These are phyloP conservation scores for Termitomyces sp. DNA, from an alignment of 768 basidiomycete species.

Conservation along the genomic window DNA sequence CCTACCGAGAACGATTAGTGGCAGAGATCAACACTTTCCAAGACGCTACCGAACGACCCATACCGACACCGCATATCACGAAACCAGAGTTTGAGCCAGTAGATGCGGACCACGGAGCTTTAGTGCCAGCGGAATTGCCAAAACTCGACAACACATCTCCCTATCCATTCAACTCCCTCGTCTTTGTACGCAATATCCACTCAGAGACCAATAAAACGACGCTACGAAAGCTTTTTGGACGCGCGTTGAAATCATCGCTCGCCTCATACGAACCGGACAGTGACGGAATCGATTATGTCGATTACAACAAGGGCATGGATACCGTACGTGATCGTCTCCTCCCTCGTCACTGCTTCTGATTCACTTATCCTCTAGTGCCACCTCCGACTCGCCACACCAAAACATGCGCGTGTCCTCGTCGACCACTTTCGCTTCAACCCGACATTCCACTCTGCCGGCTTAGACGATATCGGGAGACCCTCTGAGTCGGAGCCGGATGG, in stretches of 20 bases:
- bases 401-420: constrained; percentile 39
- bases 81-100: neutral
- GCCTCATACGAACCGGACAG: constrained; percentile 4
- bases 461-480: constrained; percentile 49
- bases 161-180: constrained; percentile 62
- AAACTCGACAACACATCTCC: constrained; percentile 25
- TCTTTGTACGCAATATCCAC: constrained; percentile 68
- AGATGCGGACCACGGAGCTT: constrained; percentile 3
- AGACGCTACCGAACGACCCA: constrained; percentile 13
- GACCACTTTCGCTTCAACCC: constrained; percentile 33
- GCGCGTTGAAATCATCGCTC: constrained; percentile 25
- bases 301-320: constrained; percentile 75
- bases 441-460: constrained; percentile 39
- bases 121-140: neutral
- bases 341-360: neutral
- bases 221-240: constrained; percentile 51
- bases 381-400: constrained; percentile 56
- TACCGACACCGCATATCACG: neutral
- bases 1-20: constrained; percentile 51
- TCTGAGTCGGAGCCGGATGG: constrained; percentile 5
- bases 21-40: constrained; percentile 35
- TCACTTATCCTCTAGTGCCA: constrained; percentile 47
- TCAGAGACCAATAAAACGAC: constrained; percentile 80
- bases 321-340: constrained; percentile 39
- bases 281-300: constrained; percentile 66